Conservation (phyloP, 768 basidiomycete genomes). For the Sporobolomyces roseus region DNA sequence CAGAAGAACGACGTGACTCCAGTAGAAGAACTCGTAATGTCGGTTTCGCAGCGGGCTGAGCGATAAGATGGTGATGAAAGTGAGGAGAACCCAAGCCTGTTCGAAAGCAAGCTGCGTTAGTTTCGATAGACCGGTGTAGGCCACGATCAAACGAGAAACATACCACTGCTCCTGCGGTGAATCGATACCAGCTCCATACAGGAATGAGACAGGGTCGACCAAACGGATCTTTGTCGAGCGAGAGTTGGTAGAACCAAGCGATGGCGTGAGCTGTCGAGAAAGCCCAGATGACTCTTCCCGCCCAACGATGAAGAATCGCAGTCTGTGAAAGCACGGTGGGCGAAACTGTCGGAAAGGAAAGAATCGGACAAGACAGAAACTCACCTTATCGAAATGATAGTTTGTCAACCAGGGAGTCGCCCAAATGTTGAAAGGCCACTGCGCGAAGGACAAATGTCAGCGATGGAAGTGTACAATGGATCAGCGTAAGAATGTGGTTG, state of each 20-base stretch:
- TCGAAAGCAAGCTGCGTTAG: neutral
- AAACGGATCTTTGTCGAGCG: slow-evolving; percentile 53
- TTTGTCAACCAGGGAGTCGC: slow-evolving; percentile 62
- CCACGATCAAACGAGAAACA: slow-evolving; percentile 17
- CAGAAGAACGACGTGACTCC: slow-evolving; percentile 62
- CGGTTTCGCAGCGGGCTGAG: slow-evolving; percentile 55
- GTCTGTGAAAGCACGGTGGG: slow-evolving; percentile 47
- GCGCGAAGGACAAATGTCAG: slow-evolving; percentile 30
- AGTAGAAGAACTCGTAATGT: slow-evolving; percentile 65
- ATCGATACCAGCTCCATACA: slow-evolving; percentile 61
- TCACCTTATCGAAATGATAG: slow-evolving; percentile 65
- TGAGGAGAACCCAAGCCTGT: slow-evolving; percentile 61
- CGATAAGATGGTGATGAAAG: slow-evolving; percentile 57
- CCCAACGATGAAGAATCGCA: slow-evolving; percentile 66
- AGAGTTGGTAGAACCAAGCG: slow-evolving; percentile 67
- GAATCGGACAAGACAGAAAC: neutral
- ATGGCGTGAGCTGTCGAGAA: slow-evolving; percentile 60
- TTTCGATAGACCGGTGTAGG: neutral
- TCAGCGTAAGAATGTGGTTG: neutral
- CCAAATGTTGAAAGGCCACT: slow-evolving; percentile 65
- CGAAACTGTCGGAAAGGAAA: too few relatives aligned
- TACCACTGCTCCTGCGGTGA: slow-evolving; percentile 60
- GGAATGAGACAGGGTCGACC: slow-evolving; percentile 51
- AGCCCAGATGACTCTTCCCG: slow-evolving; percentile 66
- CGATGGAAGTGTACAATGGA: neutral